Conservation (phyloP, 148 eudicot genomes). For the Cornus florida region DNA sequence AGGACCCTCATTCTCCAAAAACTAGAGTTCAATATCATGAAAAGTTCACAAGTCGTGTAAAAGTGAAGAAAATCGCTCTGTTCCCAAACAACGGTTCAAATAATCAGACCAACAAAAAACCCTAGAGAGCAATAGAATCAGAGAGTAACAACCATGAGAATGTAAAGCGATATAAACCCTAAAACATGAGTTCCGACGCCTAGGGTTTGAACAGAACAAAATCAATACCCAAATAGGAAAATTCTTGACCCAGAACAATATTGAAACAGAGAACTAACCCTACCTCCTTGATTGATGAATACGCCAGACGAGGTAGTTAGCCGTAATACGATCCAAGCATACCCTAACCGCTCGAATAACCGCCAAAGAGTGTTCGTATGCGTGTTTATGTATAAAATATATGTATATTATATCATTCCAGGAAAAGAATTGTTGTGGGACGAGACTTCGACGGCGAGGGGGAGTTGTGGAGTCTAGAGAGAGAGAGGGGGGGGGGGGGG, state of each 20-base stretch:
- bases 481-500: neutral
- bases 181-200: slow-evolving; percentile 7
- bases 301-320: neutral
- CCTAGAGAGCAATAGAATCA: slow-evolving; percentile 1
- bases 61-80: neutral
- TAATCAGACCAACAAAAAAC: neutral
- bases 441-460: neutral
- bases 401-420: no score
- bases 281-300: slow-evolving; percentile 9
- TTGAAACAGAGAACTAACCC: neutral
- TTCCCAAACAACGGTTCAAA: neutral
- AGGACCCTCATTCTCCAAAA: slow-evolving; percentile 16
- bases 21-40: neutral
- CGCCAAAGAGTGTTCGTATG: neutral
- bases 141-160: neutral
- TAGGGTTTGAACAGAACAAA: slow-evolving; percentile 4
- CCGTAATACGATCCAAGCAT: slow-evolving; percentile 13
- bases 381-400: neutral
- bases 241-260: neutral
- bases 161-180: slow-evolving; percentile 5
- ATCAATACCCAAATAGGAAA: neutral
- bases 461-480: slow-evolving; percentile 4
- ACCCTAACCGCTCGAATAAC: slow-evolving; percentile 25
- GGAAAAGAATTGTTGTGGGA: neutral
- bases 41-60: neutral